A percentile compares a stretch with the other conserved stretches of the same genome.
Evolutionary conservation across 2,329 filamentous ascomycete genomes (phyloP).

Genomic region (Pyrenophora seminiperda): DNA sequence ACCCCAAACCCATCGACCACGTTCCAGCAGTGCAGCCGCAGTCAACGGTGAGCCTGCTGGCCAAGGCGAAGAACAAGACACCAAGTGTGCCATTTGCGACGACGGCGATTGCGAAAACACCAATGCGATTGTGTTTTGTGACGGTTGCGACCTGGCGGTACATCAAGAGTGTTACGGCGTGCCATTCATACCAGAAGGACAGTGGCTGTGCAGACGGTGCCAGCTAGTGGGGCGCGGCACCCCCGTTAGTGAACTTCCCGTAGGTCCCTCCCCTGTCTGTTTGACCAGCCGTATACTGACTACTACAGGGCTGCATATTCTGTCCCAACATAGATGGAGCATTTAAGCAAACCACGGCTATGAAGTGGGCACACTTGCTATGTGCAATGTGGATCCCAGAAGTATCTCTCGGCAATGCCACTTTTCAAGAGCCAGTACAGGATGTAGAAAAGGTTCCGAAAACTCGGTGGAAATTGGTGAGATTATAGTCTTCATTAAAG

Average conservation of each 20-base stretch:
- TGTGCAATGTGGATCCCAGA: constrained; percentile 99
- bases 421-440: constrained; percentile 97
- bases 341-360: constrained; percentile 96
- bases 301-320: constrained; percentile 74
- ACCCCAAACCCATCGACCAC: constrained; percentile 88
- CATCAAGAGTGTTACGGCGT: constrained; percentile 99
- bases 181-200: constrained; percentile 96
- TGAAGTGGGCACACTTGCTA: constrained; percentile 94
- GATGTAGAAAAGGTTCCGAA: constrained; percentile 97
- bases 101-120: constrained; percentile 99
- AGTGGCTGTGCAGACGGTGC: constrained; percentile 97
- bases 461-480: constrained; percentile 81
- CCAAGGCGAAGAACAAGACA: constrained; percentile 89
- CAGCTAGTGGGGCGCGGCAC: constrained; percentile 91
- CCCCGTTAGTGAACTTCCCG: constrained; percentile 64
- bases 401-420: constrained; percentile 91
- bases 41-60: constrained; percentile 89
- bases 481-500: background rate
- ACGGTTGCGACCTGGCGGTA: constrained; percentile 95
- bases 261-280: constrained; percentile 21
- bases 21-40: constrained; percentile 91
- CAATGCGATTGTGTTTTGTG: constrained; percentile 98
- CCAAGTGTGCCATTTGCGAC: constrained; percentile 96
- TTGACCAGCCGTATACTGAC: constrained; percentile 23
- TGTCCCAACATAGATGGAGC: constrained; percentile 97